Evolutionary conservation across 2,329 filamentous ascomycete species (phyloP), one percentile per base, ranked within the genome.

Genomic region (Diplodia seriata): DNA sequence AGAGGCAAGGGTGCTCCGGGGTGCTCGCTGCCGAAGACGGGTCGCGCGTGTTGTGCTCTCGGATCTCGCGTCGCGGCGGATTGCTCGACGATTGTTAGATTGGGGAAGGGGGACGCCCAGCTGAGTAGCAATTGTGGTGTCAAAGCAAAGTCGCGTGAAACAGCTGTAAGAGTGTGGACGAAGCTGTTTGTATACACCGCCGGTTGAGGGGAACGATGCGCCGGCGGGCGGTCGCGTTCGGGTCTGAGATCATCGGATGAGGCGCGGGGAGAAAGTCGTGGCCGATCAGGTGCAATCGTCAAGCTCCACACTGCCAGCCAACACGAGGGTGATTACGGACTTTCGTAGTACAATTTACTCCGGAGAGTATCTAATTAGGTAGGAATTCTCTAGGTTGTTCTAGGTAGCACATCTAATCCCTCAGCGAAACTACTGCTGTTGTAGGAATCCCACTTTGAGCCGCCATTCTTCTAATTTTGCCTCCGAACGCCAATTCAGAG

Each of bases 331-430:
- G n/a, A n/a, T 47, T 7, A 11, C 9, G 18, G 8, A 36, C 9
- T 47, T 29, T 23, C 47, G 33, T 61, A 11, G 20, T 50, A 38
- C n/a, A 63, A 20, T 23, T 11, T 63, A 15, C 36, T 63, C 29
- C 50, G 20, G 49, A 43, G 26, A 12, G 31, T 18, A 11, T 53
- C 47, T 53, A 49, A 23, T 23, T 23, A 40, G 59, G 47, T 51
- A 14, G 43, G 43, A 20, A 47, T 26, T 63, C 47, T 63, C 59
- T 63, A 63, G 59, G 59, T 50, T 8, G 40, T 20, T 56, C 18
- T 20, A 62, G 40, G 40, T n/a, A 63, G 47, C 18, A 5, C 29
- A 63, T 23, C 31, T 63, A 63, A 63, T 47, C 47, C 38, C 20
- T 15, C 59, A 53, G 54, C 54, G 12, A 40, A 40, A 55, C n/a